Evolutionary conservation across 495 filamentous ascomycete species (phyloP).

Genomic region (Hyaloscypha finlandica): DNA sequence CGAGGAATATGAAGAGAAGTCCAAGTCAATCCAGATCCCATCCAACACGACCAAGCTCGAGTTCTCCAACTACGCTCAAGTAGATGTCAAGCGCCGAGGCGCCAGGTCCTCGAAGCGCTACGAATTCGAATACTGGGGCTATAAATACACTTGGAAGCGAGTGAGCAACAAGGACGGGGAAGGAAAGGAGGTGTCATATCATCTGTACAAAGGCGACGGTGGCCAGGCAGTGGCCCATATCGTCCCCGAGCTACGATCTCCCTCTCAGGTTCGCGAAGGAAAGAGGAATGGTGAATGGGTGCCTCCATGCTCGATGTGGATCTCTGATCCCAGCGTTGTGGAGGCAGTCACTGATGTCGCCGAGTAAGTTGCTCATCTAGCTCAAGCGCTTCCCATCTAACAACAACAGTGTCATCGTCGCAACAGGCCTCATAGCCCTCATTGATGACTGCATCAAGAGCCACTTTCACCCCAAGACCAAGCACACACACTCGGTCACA

Average conservation of each 20-base stretch:
- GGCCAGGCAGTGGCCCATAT: slow-evolving; percentile 75
- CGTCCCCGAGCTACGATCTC: slow-evolving; percentile 74
- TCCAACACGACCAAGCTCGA: slow-evolving; percentile 84
- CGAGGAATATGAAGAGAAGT: slow-evolving; percentile 36
- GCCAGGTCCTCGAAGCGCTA: slow-evolving; percentile 53
- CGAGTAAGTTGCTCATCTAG: slow-evolving; percentile 69
- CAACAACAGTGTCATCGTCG: slow-evolving; percentile 72
- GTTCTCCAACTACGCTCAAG: slow-evolving; percentile 96
- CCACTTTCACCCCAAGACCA: slow-evolving; percentile 23
- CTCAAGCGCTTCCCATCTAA: slow-evolving; percentile 15
- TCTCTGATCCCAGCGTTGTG: slow-evolving; percentile 70
- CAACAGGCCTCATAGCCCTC: slow-evolving; percentile 85
- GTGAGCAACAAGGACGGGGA: slow-evolving; percentile 59
- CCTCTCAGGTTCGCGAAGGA: slow-evolving; percentile 70
- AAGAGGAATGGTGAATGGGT: slow-evolving; percentile 85
- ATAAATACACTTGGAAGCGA: slow-evolving; percentile 78
- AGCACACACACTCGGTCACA: slow-evolving; percentile 22
- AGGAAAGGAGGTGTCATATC: slow-evolving; percentile 67
- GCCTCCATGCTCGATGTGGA: slow-evolving; percentile 85
- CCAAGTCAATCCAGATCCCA: slow-evolving; percentile 35
- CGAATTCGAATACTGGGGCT: slow-evolving; percentile 36
- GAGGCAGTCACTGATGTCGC: slow-evolving; percentile 75
- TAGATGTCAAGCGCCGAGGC: slow-evolving; percentile 76
- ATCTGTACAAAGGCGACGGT: slow-evolving; percentile 68
- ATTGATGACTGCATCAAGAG: slow-evolving; percentile 74